Conservation (phyloP, 768 basidiomycete species). For the Auriculariales sp. region DNA sequence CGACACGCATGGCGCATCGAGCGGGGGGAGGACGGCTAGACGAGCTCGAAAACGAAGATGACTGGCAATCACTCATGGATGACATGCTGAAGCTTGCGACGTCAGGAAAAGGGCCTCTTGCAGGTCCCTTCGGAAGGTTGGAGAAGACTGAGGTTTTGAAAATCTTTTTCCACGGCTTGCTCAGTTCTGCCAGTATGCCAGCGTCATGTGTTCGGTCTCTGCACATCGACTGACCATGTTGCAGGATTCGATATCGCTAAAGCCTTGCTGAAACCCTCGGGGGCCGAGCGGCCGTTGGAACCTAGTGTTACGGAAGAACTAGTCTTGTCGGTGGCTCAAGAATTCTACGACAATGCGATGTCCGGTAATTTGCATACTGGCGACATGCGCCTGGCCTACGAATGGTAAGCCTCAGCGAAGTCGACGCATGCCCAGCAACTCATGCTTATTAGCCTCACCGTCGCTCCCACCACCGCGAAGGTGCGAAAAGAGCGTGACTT, state of each 20-base stretch:
- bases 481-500: slow-evolving; percentile 70
- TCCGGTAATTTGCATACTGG: slow-evolving; percentile 86
- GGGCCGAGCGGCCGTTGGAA: slow-evolving; percentile 32
- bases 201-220: not conserved
- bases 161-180: slow-evolving; percentile 78
- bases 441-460: slow-evolving; percentile 45
- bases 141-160: slow-evolving; percentile 51
- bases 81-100: slow-evolving; percentile 79
- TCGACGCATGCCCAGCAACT: not conserved
- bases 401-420: slow-evolving; percentile 51
- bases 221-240: not conserved
- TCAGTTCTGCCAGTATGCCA: slow-evolving; percentile 77
- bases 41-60: slow-evolving; percentile 43
- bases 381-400: slow-evolving; percentile 94
- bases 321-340: slow-evolving; percentile 65
- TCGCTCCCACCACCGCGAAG: slow-evolving; percentile 48
- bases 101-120: slow-evolving; percentile 43
- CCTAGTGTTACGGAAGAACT: slow-evolving; percentile 51
- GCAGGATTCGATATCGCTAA: slow-evolving; percentile 58
- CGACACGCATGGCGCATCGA: slow-evolving; percentile 69
- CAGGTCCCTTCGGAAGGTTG: slow-evolving; percentile 71
- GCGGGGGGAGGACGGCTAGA: slow-evolving; percentile 37
- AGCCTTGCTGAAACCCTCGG: slow-evolving; percentile 36
- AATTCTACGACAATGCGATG: slow-evolving; percentile 90
- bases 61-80: slow-evolving; percentile 79